Base-by-base conservation (phyloP, 1,139 yeast genomes). In the Casaregolazyma suthepensis region DNA sequence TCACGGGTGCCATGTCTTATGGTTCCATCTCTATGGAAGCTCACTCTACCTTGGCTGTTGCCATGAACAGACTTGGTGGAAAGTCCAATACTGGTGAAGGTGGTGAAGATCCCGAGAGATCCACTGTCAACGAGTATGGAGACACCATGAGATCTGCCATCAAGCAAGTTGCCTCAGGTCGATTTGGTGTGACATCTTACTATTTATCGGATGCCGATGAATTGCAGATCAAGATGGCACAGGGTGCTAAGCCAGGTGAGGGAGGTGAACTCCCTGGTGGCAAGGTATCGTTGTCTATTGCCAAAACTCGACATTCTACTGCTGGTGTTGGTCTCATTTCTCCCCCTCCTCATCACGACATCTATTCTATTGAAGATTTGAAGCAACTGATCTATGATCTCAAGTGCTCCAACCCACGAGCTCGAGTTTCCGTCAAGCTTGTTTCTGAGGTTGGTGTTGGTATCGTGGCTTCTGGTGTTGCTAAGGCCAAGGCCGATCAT, bases 241-340 rank as follows among this genome's bases (percentile, higher is more conserved):
- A 93, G 74, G 98, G 99, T 74, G 99, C 99, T 54, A 93, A 93
- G 74, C 98, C 98, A 9, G 99, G 98, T 77, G 98, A 93, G 76
- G 99, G 99, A 78, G 99, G 99, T 80, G 98, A 93, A 72, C 78
- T 93, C 63, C 97, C 98, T 46, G 97, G 96, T 57, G 87, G 87
- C 75, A 93, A 93, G 73, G 98, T 93, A 49, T 82, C 94, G 44
- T 81, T 79, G 53, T 81, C 82, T 51, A 93, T 93, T 74, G 99
- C 96, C 54, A 89, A 87, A 73, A 91, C 98, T 3, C 83, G 99
- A 75, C 97, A 91, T 71, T 90, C 97, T 0, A 93, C 98, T 50
- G 89, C 96, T 44, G 96, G 96, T 66, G 98, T 93, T 56, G 98
- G 98, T 65, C 80, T 93, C 66, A 91, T 93, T 65, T 89, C 97